Percentiles rank a stretch among this genome's conserved stretches.
phyloP scores from a whole-genome alignment of 176 grass and related monocot species.

The Alopecurus myosuroides region DNA sequence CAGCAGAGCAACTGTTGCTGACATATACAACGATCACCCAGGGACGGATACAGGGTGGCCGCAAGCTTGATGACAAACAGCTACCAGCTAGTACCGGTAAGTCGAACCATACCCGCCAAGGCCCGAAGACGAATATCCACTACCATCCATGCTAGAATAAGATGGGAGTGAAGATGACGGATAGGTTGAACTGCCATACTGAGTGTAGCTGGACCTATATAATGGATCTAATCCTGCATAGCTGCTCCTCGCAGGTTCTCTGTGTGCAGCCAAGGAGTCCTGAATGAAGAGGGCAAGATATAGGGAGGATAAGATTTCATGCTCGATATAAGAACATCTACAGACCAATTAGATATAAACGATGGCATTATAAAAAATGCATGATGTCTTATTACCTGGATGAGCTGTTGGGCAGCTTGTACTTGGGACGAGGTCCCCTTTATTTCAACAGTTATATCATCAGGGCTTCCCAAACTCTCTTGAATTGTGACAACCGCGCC shows the following conservation, averaged over 20 bases:
- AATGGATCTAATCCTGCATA: slow-evolving; percentile 62
- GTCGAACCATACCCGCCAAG: slow-evolving; percentile 64
- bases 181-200: slow-evolving; percentile 63
- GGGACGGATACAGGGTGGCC: not conserved
- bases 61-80: not conserved
- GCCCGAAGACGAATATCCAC: slow-evolving; percentile 67
- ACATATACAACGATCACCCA: slow-evolving; percentile 17
- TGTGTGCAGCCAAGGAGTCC: slow-evolving; percentile 78
- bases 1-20: slow-evolving; percentile 3
- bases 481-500: slow-evolving; percentile 85
- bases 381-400: slow-evolving; percentile 49
- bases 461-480: slow-evolving; percentile 71
- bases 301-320: not conserved
- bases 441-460: slow-evolving; percentile 99
- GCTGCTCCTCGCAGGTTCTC: slow-evolving; percentile 64
- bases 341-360: not conserved
- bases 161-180: slow-evolving; percentile 49
- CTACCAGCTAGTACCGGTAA: slow-evolving; percentile 65
- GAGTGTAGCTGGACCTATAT: slow-evolving; percentile 72
- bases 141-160: slow-evolving; percentile 55
- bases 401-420: slow-evolving; percentile 81
- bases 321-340: not conserved
- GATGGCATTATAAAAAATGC: not conserved
- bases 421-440: slow-evolving; percentile 93
- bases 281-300: slow-evolving; percentile 20